phyloP scores from a whole-genome alignment of 768 basidiomycete genomes.

The Tricholoma hemisulphureum region DNA sequence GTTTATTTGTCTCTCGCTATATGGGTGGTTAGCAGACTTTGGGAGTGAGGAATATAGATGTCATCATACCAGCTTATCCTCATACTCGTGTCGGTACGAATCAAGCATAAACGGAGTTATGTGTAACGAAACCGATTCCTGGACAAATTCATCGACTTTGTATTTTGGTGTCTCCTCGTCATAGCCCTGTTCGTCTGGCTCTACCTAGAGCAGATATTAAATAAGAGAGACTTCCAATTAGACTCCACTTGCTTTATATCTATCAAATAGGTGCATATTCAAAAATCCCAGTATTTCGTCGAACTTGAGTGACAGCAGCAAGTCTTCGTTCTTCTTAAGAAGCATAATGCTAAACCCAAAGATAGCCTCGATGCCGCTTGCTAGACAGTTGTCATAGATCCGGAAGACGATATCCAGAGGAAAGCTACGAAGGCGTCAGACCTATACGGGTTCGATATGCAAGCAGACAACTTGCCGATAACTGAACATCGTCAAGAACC shows the following conservation, averaged over 20 bases:
- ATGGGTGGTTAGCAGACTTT: neutral
- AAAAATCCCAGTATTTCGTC: constrained; percentile 87
- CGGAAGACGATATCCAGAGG: constrained; percentile 92
- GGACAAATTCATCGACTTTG: constrained; percentile 78
- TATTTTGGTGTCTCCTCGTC: constrained; percentile 42
- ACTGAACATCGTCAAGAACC: constrained; percentile 97
- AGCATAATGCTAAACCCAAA: constrained; percentile 92
- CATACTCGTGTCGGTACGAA: constrained; percentile 83
- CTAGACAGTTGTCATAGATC: constrained; percentile 95
- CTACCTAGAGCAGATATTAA: constrained; percentile 21
- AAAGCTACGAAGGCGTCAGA: constrained; percentile 54
- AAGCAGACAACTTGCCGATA: constrained; percentile 60
- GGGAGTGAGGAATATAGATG: no score
- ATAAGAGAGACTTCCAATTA: constrained; percentile 3
- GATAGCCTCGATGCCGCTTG: constrained; percentile 95
- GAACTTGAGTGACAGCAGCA: constrained; percentile 78
- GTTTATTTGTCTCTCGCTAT: constrained; percentile 70
- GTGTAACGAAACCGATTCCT: constrained; percentile 78
- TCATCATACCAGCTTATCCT: constrained; percentile 66
- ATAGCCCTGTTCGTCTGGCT: constrained; percentile 20
- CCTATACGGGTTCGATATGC: neutral
- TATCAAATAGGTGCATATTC: constrained; percentile 78
- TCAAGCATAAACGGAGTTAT: constrained; percentile 98
- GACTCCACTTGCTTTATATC: constrained; percentile 51
- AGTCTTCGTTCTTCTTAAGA: constrained; percentile 83